Evolutionary conservation across 352 stramenopile species (phyloP).

Genomic region (Pythium myriotylum): DNA sequence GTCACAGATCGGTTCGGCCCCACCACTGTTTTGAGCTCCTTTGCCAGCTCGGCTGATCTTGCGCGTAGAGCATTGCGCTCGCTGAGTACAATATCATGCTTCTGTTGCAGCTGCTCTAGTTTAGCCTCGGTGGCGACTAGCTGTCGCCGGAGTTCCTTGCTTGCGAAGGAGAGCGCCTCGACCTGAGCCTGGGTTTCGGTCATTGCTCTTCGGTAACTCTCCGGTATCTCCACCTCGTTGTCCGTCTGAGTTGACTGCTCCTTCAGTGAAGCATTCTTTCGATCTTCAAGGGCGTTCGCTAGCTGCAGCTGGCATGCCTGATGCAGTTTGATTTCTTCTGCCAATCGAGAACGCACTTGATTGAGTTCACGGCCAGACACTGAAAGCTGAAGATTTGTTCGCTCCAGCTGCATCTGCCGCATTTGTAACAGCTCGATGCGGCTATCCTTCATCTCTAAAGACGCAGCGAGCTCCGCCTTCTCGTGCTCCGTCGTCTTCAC

Average conservation of each 20-base stretch:
- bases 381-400: slow-evolving; percentile 48
- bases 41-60: slow-evolving; percentile 50
- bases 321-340: slow-evolving; percentile 53
- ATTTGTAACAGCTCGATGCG: slow-evolving; percentile 71
- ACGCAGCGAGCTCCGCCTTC: slow-evolving; percentile 50
- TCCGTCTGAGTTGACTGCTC: slow-evolving; percentile 60
- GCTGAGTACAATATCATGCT: slow-evolving; percentile 28
- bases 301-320: slow-evolving; percentile 49
- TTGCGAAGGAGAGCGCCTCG: slow-evolving; percentile 22
- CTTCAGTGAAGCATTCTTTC: slow-evolving; percentile 25
- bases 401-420: slow-evolving; percentile 67
- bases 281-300: slow-evolving; percentile 24
- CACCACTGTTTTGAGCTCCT: slow-evolving; percentile 66
- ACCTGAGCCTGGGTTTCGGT: slow-evolving; percentile 26
- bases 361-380: slow-evolving; percentile 54
- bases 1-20: slow-evolving; percentile 47
- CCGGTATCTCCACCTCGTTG: slow-evolving; percentile 20
- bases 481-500: slow-evolving; percentile 70
- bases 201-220: slow-evolving; percentile 33
- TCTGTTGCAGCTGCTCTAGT: slow-evolving; percentile 36
- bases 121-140: slow-evolving; percentile 34
- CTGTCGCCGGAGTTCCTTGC: slow-evolving; percentile 47
- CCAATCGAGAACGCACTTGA: slow-evolving; percentile 41
- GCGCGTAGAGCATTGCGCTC: slow-evolving; percentile 69
- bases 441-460: slow-evolving; percentile 75